These are phyloP conservation scores for Tetradesmus obliquus DNA, from an alignment of 139 green algal genomes.

Conservation along the genomic window DNA sequence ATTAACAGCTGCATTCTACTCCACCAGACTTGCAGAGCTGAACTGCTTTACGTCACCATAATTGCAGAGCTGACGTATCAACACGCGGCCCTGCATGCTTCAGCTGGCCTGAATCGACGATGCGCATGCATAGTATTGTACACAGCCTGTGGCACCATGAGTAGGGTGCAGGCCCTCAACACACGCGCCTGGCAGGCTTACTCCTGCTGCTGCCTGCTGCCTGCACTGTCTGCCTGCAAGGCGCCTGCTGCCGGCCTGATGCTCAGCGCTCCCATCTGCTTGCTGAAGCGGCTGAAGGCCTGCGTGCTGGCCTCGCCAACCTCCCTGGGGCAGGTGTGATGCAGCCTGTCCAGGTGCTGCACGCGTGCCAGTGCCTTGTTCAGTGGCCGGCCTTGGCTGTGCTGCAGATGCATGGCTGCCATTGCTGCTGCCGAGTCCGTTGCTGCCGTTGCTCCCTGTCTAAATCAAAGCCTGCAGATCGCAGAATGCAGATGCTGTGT, in stretches of 20 bases:
- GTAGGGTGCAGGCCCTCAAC: not conserved
- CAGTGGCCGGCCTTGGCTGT: not conserved
- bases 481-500: not conserved
- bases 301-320: not conserved
- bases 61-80: not conserved
- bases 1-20: too few species aligned
- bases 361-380: not conserved
- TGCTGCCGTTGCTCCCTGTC: not conserved
- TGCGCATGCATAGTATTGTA: not conserved
- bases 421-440: not conserved
- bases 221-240: not conserved
- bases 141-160: not conserved
- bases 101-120: not conserved
- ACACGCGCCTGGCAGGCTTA: not conserved
- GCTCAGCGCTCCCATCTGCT: not conserved
- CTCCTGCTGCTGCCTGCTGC: not conserved
- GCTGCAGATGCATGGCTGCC: not conserved
- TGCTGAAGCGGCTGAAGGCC: not conserved
- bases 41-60: too few species aligned
- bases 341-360: not conserved
- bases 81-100: not conserved
- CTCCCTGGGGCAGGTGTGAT: not conserved
- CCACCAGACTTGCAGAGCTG: too few species aligned
- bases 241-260: not conserved
- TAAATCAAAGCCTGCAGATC: not conserved